phyloP scores from a whole-genome alignment of 2,329 filamentous ascomycete species.

The Alternaria infectoria region DNA sequence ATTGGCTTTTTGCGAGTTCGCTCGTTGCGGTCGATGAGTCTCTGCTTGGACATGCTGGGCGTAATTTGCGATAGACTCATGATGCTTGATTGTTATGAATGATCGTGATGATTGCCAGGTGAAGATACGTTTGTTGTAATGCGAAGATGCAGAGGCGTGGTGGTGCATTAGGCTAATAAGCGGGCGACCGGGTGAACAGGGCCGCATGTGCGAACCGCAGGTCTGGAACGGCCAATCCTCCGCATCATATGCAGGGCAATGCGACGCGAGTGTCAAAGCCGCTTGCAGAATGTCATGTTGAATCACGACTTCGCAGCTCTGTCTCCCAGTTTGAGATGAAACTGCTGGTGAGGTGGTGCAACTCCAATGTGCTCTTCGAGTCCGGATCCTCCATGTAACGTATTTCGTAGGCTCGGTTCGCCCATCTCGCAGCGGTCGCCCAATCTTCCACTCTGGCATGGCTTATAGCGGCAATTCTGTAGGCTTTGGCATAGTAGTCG shows the following conservation, averaged over 20 bases:
- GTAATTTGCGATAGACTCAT: neutral
- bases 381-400: conserved; percentile 38
- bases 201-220: conserved; percentile 23
- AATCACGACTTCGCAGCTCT: conserved; percentile 21
- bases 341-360: conserved; percentile 36
- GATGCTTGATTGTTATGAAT: neutral
- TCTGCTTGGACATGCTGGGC: conserved; percentile 13
- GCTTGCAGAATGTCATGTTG: neutral
- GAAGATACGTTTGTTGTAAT: conserved; percentile 7
- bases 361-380: conserved; percentile 34
- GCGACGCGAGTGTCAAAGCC: neutral
- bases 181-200: conserved; percentile 22
- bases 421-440: conserved; percentile 39
- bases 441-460: conserved; percentile 38
- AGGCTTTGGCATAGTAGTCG: conserved; percentile 45
- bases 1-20: conserved; percentile 72
- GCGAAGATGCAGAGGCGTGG: conserved; percentile 5
- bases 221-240: conserved; percentile 7
- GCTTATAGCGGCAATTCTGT: conserved; percentile 39
- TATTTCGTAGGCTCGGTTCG: conserved; percentile 39
- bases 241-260: neutral
- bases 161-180: conserved; percentile 34
- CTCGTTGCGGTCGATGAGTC: conserved; percentile 66
- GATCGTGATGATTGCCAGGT: neutral
- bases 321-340: conserved; percentile 41